Percentiles rank a stretch among this genome's conserved stretches.
Evolutionary conservation across 2,329 filamentous ascomycete species (phyloP).

Genomic region (Fusarium protoensiforme): DNA sequence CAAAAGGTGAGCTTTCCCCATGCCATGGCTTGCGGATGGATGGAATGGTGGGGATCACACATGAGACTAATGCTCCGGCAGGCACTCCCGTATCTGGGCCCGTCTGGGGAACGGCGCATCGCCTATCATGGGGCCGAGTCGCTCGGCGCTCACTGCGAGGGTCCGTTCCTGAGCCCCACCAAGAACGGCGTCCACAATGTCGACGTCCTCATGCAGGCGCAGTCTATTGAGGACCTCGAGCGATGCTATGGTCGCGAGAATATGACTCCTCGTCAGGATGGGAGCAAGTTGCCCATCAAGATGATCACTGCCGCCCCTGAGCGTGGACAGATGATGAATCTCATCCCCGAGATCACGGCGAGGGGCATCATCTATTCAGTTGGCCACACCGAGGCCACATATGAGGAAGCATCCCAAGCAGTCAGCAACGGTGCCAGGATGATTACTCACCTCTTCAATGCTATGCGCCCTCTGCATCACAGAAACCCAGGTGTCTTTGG

Average conservation of each 20-base stretch:
- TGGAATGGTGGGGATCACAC: constrained; percentile 26
- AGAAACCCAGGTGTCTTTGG: constrained; percentile 93
- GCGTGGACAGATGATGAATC: constrained; percentile 72
- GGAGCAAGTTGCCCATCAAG: constrained; percentile 65
- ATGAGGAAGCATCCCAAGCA: constrained; percentile 80
- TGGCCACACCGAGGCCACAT: constrained; percentile 88
- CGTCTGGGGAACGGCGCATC: constrained; percentile 70
- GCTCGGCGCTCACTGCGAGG: constrained; percentile 90
- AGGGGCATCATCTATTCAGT: constrained; percentile 81
- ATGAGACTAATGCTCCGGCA: constrained; percentile 46
- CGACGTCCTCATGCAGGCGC: constrained; percentile 74
- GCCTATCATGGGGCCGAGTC: constrained; percentile 82
- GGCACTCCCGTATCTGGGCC: constrained; percentile 81
- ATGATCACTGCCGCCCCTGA: constrained; percentile 92
- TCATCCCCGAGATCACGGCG: constrained; percentile 74
- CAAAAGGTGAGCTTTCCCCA: constrained; percentile 65
- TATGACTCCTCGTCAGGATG: constrained; percentile 56
- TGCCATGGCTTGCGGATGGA: neutral
- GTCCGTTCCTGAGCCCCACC: constrained; percentile 83
- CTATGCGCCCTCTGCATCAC: constrained; percentile 91
- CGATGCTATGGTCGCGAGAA: constrained; percentile 79
- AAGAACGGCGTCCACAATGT: constrained; percentile 90
- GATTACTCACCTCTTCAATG: constrained; percentile 95
- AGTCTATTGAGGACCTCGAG: constrained; percentile 73
- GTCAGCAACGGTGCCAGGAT: constrained; percentile 82